Percentiles rank a stretch among this genome's conserved stretches.
Evolutionary conservation across 129 eudicot genomes (phyloP).

Genomic region (Tagetes patula): DNA sequence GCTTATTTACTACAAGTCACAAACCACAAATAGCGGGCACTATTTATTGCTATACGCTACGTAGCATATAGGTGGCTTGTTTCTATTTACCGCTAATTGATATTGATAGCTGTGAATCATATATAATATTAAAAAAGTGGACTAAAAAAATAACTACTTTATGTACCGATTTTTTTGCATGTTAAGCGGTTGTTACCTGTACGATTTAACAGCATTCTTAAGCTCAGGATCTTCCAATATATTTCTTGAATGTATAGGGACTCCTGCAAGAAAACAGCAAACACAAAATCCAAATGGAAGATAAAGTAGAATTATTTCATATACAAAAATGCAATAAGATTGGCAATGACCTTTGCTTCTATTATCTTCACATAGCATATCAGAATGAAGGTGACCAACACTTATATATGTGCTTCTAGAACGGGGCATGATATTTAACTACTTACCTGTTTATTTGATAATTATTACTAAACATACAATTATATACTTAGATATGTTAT

Average conservation of each 20-base stretch:
- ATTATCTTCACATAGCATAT: neutral
- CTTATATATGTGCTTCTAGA: neutral
- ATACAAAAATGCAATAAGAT: conserved; percentile 1
- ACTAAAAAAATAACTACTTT: neutral
- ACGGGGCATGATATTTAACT: neutral
- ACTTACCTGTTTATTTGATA: neutral
- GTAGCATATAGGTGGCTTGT: too few species aligned
- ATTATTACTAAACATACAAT: neutral
- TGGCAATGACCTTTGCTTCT: neutral
- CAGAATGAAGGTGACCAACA: neutral
- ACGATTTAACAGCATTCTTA: conserved; percentile 77
- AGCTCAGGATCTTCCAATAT: conserved; percentile 87
- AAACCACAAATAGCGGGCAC: too few species aligned
- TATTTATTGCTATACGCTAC: too few species aligned
- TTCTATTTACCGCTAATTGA: too few species aligned
- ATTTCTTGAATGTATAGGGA: conserved; percentile 75
- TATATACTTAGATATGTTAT: neutral
- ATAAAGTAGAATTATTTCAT: neutral
- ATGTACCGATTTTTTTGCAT: neutral
- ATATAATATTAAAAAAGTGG: neutral
- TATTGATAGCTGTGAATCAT: neutral
- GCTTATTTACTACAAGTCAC: too few species aligned
- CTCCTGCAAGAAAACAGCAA: conserved; percentile 47
- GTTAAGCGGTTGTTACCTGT: conserved; percentile 44
- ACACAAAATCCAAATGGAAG: neutral